Evolutionary conservation across 192 early-diverging fungal species (phyloP).

Genomic region (Glomus cerebriforme): DNA sequence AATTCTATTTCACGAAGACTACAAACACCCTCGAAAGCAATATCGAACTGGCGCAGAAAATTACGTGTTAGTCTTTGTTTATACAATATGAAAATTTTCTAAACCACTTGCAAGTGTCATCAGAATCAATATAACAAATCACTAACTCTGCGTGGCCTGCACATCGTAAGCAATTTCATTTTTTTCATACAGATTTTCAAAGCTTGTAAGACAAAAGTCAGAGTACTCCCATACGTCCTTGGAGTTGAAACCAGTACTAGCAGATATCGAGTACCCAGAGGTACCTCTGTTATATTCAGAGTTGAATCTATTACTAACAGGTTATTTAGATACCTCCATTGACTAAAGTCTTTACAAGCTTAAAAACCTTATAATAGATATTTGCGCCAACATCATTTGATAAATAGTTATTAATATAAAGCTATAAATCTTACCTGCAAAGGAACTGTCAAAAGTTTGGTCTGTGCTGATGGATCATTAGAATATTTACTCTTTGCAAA

Average conservation of each 20-base stretch:
- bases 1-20: not conserved
- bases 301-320: too few relatives aligned
- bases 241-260: conserved; percentile 14
- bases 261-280: not conserved
- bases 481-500: too few relatives aligned
- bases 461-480: too few relatives aligned
- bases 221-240: conserved; percentile 3
- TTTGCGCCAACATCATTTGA: too few relatives aligned
- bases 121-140: conserved; percentile 6
- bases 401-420: too few relatives aligned
- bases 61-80: not conserved
- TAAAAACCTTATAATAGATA: too few relatives aligned
- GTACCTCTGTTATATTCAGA: not conserved
- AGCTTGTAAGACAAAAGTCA: conserved; percentile 15
- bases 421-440: too few relatives aligned
- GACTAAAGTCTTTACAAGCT: too few relatives aligned
- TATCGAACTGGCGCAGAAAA: conserved; percentile 20
- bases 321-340: too few relatives aligned
- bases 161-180: conserved; percentile 17
- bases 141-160: conserved; percentile 24
- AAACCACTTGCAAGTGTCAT: conserved; percentile 2
- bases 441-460: too few relatives aligned
- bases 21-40: conserved; percentile 7
- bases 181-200: conserved; percentile 6
- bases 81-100: too few relatives aligned